Evolutionary conservation across 495 filamentous ascomycete species (phyloP), one percentile per base, ranked within the genome.

Genomic region (Aspergillus kassunensis): DNA sequence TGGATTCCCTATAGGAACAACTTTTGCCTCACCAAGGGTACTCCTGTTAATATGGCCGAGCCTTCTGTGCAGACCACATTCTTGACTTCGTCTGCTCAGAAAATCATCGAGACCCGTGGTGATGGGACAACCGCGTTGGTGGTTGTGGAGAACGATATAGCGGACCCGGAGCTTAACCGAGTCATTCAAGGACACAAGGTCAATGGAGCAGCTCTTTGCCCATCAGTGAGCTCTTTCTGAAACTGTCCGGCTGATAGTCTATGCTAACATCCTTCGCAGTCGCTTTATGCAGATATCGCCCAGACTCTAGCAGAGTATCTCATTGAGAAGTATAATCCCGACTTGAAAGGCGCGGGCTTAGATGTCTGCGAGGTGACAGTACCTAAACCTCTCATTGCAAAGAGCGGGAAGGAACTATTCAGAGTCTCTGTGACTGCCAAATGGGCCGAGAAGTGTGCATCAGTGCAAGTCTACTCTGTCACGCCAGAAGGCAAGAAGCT

Each of bases 201-300:
- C 56, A 89, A 92, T 58, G 83, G 83, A 9, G 67, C 70, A 15
- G 65, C 75, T 12, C 72, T 85, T 16, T 80, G 75, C 39, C 73
- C 82, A 43, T 74, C 81, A 10, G 75, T 77, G 72, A 68, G 65
- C 61, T 53, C n/a, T 20, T 29, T 7, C n/a, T 7, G 18, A 29
- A 8, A 25, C 67, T 24, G 53, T 34, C 13, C 7, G 30, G n/a
- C n/a, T n/a, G n/a, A n/a, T n/a, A n/a, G n/a, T n/a, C n/a, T n/a
- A n/a, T 54, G 31, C 54, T 63, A 25, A 63, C 44, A 39, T 18
- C 1, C 18, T 7, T 44, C 34, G 9, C 44, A 77, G 67, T 81
- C 85, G 2, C 67, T 91, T 1, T 90, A 89, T 53, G 87, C 82
- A 21, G 88, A 92, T 64, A 88, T 90, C 72, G 86, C 86, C 11